These are phyloP conservation scores for Lepraria neglecta DNA, from an alignment of 495 filamentous ascomycete genomes.

Conservation along the genomic window DNA sequence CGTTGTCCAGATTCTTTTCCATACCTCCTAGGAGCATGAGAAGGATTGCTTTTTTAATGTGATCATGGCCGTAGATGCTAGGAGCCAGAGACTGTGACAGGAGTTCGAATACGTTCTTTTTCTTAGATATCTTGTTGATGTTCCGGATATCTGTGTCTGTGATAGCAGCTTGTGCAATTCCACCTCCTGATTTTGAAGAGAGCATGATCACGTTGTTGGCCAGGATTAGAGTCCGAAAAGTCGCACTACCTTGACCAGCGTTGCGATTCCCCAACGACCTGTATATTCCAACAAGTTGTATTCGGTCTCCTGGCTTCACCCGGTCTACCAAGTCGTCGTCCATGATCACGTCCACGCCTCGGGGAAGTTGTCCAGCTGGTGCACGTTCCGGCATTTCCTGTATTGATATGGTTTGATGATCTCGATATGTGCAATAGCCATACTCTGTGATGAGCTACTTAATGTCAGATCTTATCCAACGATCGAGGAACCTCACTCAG, in stretches of 20 bases:
- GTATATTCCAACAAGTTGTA: conserved; percentile 93
- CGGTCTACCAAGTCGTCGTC: conserved; percentile 95
- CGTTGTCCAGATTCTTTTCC: conserved; percentile 98
- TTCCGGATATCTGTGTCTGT: conserved; percentile 98
- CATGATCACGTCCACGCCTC: conserved; percentile 94
- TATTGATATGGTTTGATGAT: conserved; percentile 97
- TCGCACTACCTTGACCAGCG: conserved; percentile 74
- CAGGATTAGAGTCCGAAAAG: conserved; percentile 86
- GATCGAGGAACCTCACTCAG: neutral
- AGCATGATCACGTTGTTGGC: conserved; percentile 94
- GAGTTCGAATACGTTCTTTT: conserved; percentile 86
- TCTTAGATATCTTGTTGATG: conserved; percentile 96
- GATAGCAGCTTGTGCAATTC: conserved; percentile 83
- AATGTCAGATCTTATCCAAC: conserved; percentile 18
- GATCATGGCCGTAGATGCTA: conserved; percentile 93
- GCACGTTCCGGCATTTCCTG: conserved; percentile 99
- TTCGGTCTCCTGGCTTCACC: conserved; percentile 90
- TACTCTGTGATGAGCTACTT: conserved; percentile 80
- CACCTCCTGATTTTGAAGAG: conserved; percentile 92
- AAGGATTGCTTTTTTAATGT: conserved; percentile 97
- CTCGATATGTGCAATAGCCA: conserved; percentile 88
- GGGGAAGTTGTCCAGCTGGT: conserved; percentile 89
- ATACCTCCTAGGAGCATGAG: conserved; percentile 96
- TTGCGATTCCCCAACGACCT: conserved; percentile 91
- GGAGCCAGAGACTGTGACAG: conserved; percentile 96